Conservation (phyloP, 1,284 basidiomycete genomes). For the Sparassis latifolia region DNA sequence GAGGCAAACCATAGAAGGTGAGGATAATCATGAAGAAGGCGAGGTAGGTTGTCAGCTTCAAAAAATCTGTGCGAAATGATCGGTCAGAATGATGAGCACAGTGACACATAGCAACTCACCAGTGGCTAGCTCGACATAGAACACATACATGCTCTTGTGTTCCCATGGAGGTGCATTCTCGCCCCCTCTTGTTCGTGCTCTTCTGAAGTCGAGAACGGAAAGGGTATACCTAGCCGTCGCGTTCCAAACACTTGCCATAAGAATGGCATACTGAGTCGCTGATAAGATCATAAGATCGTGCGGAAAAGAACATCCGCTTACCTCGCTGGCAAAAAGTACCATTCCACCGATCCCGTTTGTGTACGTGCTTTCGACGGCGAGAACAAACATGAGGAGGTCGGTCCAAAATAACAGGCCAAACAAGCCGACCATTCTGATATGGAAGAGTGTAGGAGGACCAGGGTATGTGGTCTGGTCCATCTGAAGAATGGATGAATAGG, state of each 20-base stretch:
- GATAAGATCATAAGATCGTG: too few species aligned
- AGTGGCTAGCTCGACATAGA: conserved; percentile 91
- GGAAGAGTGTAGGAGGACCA: conserved; percentile 77
- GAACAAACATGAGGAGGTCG: conserved; percentile 68
- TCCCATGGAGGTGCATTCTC: conserved; percentile 94
- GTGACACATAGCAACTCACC: conserved; percentile 37
- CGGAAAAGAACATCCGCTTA: conserved; percentile 27
- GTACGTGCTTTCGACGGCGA: conserved; percentile 75
- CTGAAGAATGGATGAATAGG: conserved; percentile 32
- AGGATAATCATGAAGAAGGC: conserved; percentile 91
- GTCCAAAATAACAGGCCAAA: conserved; percentile 65
- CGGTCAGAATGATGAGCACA: conserved; percentile 6
- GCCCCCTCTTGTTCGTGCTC: conserved; percentile 70
- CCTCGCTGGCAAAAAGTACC: conserved; percentile 94
- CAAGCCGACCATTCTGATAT: conserved; percentile 73
- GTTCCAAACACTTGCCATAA: conserved; percentile 78
- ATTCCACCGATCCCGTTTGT: conserved; percentile 80
- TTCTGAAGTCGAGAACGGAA: conserved; percentile 75
- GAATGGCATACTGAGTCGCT: conserved; percentile 72
- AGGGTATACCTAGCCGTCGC: conserved; percentile 84
- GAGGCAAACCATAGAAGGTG: conserved; percentile 89
- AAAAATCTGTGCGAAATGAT: conserved; percentile 59
- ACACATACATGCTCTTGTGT: conserved; percentile 94
- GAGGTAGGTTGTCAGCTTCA: conserved; percentile 90
- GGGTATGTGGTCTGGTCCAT: conserved; percentile 96